Evolutionary conservation across 257 asterid species (phyloP), one percentile per base, ranked within the genome.

Genomic region (Lycium ferocissimum): DNA sequence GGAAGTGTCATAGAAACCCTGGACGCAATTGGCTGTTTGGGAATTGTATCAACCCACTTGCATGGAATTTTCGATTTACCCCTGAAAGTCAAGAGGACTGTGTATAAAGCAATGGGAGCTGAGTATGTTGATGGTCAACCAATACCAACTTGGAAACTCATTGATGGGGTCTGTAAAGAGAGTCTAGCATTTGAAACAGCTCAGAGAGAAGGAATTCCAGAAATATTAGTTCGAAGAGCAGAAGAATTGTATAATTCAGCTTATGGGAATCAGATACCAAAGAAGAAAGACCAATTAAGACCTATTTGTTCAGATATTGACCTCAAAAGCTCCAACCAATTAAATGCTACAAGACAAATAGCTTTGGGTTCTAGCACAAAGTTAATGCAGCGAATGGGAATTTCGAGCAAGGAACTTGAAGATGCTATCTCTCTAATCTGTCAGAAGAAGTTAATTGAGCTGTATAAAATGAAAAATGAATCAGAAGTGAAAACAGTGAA

Each of bases 141-240:
- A 35, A 86, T 88, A 69, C 98, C 99, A 63, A 97, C 98, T 5
- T 97, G 98, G 98, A 92, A 92, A 86, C 83, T 95, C 87, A 89
- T 91, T 1, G 98, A 95, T 9, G 99, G 99, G 56, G 87, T 94
- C 61, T 97, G 99, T 90, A 92, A 91, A 91, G 99, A 97, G 89
- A 95, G 98, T 88, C 97, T 97, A 70, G 99, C 99, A 61, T 97
- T 95, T 87, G 98, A 97, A 92, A 97, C 98, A 35, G 99, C 99
- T 83, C 91, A 75, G 82, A 92, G 97, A 76, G 99, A 97, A 89
- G 99, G 99, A 38, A 89, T 95, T 81, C 98, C 98, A 1, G 88
- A 86, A 66, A 85, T 90, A 61, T 79, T 96, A 56, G 94, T 96
- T 85, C 88, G 20, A 80, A 89, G 98, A 89, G 98, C 99, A 0